Evolutionary conservation across 306 rosid species (phyloP).

Genomic region (Prunus armeniaca): DNA sequence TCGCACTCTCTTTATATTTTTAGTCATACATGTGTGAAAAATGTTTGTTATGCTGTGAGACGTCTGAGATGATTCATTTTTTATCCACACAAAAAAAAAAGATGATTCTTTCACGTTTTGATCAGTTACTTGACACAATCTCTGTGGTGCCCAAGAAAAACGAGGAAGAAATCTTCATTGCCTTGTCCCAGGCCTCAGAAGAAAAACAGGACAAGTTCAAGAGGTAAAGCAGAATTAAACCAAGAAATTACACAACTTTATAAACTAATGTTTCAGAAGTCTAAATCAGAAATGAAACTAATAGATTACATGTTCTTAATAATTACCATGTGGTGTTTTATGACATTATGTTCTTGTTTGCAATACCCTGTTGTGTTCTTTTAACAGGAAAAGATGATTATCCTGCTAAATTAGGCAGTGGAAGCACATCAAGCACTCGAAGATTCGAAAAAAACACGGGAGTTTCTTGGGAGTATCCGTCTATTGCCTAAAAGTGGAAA

Average conservation of each 20-base stretch:
- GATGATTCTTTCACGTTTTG: background rate
- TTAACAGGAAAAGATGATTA: background rate
- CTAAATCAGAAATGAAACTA: background rate
- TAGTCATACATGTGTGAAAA: no score
- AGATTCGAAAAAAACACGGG: background rate
- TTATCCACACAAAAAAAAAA: no score
- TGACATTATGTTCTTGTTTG: background rate
- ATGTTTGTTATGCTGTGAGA: no score
- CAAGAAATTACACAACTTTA: background rate
- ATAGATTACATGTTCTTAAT: no score
- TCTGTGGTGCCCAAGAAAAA: background rate
- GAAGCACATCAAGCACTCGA: background rate
- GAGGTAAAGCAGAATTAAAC: background rate
- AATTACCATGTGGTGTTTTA: background rate
- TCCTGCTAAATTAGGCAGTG: background rate
- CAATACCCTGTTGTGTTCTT: background rate
- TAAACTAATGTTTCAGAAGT: background rate
- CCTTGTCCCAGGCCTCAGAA: background rate
- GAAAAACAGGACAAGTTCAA: background rate
- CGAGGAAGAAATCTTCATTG: background rate
- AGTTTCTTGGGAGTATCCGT: background rate
- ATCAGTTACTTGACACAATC: background rate
- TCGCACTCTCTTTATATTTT: no score
- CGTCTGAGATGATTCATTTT: no score
- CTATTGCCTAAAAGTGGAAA: background rate